Evolutionary conservation across 371 early-diverging fungal species (phyloP), one percentile per base, ranked within the genome.

Genomic region (Rhizomucor pusillus): DNA sequence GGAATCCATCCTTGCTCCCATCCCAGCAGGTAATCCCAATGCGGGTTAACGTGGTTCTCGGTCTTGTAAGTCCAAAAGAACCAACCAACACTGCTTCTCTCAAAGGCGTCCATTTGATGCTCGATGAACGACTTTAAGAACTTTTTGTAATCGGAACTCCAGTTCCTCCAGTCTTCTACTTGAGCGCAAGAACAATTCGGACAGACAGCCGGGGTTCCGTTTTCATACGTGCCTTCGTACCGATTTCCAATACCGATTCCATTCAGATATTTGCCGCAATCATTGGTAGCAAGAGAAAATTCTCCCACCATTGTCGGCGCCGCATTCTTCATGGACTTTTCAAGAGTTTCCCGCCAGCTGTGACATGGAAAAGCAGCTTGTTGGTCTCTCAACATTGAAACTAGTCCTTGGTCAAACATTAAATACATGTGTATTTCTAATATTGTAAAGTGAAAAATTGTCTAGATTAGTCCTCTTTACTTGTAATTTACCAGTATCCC

Each of bases 21-120:
- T 44, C 70, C 73, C 39, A 82, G 69, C 11, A 81, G 68, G 52
- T 84, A 90, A 47, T 87, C 82, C 90, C 89, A 90, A 16, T 86
- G 77, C 10, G 86, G 82, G 37, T 86, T 81, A 19, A 63, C 45
- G 40, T 76, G 77, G 16, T 76, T 60, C 59, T 90, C 88, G 0
- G 90, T 82, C 66, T 89, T 90, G 48, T 88, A 89, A 56, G 87
- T 88, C 90, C 90, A 90, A 50, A 86, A 89, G 56, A 88, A 84
- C 89, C 89, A 90, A 0, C 90, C 90, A 10, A 80, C 41, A 37
- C 67, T 52, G 46, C 69, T 54, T 45, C 65, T 3, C 56, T 77
- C 77, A 40, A 70, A 77, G 3, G 77, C 63, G 49, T 77, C 69
- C 73, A 73, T 77, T 41, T 77, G 77, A 25, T 67, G 63, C 44